Evolutionary conservation across 805 yeast genomes (phyloP).

Genomic region (Kluyveromyces starmeri): DNA sequence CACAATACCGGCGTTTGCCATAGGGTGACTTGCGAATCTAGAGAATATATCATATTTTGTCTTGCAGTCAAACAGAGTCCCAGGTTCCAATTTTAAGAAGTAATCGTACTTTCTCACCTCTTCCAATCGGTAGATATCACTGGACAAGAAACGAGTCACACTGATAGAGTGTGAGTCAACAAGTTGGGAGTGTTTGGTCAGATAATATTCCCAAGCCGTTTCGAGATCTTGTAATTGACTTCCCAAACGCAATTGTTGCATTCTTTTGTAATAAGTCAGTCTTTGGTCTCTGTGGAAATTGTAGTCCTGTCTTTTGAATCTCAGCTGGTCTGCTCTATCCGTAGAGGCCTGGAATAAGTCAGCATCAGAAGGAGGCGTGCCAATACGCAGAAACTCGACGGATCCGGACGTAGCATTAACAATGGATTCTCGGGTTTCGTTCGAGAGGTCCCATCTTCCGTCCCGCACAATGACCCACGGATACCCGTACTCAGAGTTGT

Average conservation of each 20-base stretch:
- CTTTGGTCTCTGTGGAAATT: neutral
- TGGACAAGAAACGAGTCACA: constrained; percentile 40
- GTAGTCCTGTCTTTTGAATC: no score
- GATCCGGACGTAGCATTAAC: neutral
- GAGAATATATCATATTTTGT: constrained; percentile 38
- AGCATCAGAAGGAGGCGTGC: neutral
- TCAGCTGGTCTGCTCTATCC: no score
- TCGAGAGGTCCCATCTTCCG: neutral
- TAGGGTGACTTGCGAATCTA: neutral
- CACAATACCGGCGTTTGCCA: neutral
- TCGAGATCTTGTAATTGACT: neutral
- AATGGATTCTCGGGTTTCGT: neutral
- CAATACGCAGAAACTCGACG: neutral
- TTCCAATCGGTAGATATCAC: constrained; percentile 38
- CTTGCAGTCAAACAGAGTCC: constrained; percentile 37
- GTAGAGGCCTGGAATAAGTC: no score
- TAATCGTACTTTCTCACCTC: constrained; percentile 38
- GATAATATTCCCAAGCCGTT: neutral
- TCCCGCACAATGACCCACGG: constrained; percentile 1
- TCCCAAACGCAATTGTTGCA: constrained; percentile 1
- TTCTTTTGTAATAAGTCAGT: neutral
- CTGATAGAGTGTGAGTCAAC: constrained; percentile 1
- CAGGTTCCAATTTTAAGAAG: constrained; percentile 45
- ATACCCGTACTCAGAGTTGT: neutral
- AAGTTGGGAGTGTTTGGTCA: neutral